Evolutionary conservation across 495 filamentous ascomycete species (phyloP).

Genomic region (Aspergillus nanangensis): DNA sequence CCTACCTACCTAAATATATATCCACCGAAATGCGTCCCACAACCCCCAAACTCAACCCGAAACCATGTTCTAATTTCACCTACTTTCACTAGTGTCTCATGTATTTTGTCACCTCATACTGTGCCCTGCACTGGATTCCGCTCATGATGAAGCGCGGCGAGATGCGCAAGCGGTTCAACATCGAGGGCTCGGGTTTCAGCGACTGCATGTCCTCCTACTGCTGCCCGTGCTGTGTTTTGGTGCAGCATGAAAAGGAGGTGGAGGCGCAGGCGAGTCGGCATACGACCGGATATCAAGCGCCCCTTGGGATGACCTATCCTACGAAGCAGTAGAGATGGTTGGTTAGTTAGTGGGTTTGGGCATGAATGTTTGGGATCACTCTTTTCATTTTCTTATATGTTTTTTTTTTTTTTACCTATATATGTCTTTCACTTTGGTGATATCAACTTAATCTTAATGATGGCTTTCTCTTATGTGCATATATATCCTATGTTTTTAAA

Average conservation of each 20-base stretch:
- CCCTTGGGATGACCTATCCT: conserved; percentile 13
- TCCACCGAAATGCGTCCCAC: background rate
- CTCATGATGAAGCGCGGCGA: conserved; percentile 51
- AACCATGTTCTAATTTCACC: background rate
- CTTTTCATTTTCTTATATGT: background rate
- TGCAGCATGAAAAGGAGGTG: conserved; percentile 54
- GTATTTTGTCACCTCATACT: conserved; percentile 23
- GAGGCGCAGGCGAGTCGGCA: conserved; percentile 8
- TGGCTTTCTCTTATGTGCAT: no score
- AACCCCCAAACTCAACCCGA: background rate
- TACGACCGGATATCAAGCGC: conserved; percentile 12
- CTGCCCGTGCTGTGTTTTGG: conserved; percentile 47
- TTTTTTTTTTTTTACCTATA: no score
- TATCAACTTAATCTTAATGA: background rate
- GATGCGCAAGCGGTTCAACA: conserved; percentile 47
- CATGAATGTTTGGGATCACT: background rate
- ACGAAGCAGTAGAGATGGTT: background rate
- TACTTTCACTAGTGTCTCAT: conserved; percentile 22
- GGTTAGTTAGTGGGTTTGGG: background rate
- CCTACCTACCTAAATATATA: no score
- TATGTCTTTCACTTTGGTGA: no score
- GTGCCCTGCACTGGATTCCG: conserved; percentile 33
- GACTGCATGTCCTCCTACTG: conserved; percentile 50
- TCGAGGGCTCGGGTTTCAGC: conserved; percentile 46
- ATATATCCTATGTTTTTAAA: background rate